Base-by-base conservation (phyloP, 352 stramenopile species). In the Phytophthora gonapodyides region DNA sequence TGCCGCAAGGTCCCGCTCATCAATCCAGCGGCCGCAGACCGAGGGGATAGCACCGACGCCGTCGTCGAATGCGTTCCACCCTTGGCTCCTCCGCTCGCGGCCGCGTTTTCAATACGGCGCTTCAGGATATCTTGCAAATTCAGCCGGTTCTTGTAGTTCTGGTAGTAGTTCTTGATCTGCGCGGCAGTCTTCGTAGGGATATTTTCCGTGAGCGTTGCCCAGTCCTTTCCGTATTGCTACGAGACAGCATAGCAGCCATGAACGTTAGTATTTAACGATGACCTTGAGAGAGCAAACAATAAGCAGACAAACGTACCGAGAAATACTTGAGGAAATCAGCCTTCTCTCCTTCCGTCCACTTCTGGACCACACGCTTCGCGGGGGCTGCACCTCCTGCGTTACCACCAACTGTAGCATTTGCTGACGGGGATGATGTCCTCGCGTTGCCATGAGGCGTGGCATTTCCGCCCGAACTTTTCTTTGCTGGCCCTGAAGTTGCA, bases 101-200 rank as follows among this genome's bases (percentile, higher is more conserved):
- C 67, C 30, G 64, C 57, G 35, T 65, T 77, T 30, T 94, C 85
- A 19, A 91, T 86, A 7, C 87, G 71, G 45, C 87, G 82, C 68
- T 91, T 94, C 34, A 96, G 50, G 38, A 94, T 92, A 54, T 96
- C 87, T 64, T 97, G 87, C 15, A 97, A 53, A 19, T 91, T 91
- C 11, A 97, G 71, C 5, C 88, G 73, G 40, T 96, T 96, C 79
- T 97, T 97, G 73, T 97, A 97, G 56, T 97, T 97, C 64, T 97
- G 90, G 56, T 96, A 97, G 68, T 96, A 97, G 41, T 97, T 97
- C 61, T 97, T 97, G 64, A 97, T 96, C 60, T 97, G 89, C 3
- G 85, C 86, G 15, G 87, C 80, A 0, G 90, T 96, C 63, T 97
- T 97, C 24, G 85, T 93, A 12, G 87, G 88, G 46, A 97, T 96